Evolutionary conservation across 2,329 filamentous ascomycete genomes (phyloP), one percentile per base, ranked within the genome.

Genomic region (Lomentospora prolificans): DNA sequence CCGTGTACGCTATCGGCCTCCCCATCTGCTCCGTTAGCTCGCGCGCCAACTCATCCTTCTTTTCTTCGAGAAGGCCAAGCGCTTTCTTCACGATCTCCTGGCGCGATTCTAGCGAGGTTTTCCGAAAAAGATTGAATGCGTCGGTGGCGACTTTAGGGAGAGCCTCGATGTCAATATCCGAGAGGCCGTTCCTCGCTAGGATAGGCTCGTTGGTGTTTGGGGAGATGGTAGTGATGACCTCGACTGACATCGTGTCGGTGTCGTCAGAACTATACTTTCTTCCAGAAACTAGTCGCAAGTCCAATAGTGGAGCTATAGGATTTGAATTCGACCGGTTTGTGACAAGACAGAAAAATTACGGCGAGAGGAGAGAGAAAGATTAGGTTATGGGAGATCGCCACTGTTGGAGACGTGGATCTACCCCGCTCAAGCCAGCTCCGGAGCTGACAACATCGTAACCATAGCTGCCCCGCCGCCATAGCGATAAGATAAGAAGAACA

Each of bases 21-120:
- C 92, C 92, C 91, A 97, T 97, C 74, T 97, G 91, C 67, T 89
- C 85, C 0, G 91, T 96, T 58, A 97, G 74, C 69, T 96, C 91
- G 62, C 82, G 79, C 4, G 87, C 90, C 31, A 97, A 77, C 59
- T 84, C 87, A 82, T 94, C 86, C 69, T 90, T 81, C 67, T 83
- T 85, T 52, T 83, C 79, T 14, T 74, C 71, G 27, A 97, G 76
- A 3, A 89, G 71, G 59, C 85, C 79, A 48, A 97, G 73, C 1
- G 91, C 90, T 64, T 87, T 89, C 64, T 82, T 84, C 64, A 96
- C 84, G 61, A 96, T 91, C 50, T 80, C 78, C 70, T 95, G 86
- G 53, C 92, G 83, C 60, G 91, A 82, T 53, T 79, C 73, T 51
- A 97, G 79, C 2, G 82, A 76, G 0, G 90, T 94, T 66, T 86